A percentile compares a stretch with the other conserved stretches of the same genome.
Evolutionary conservation across 2,329 filamentous ascomycete genomes (phyloP).

Genomic region (Pseudogymnoascus verrucosus): DNA sequence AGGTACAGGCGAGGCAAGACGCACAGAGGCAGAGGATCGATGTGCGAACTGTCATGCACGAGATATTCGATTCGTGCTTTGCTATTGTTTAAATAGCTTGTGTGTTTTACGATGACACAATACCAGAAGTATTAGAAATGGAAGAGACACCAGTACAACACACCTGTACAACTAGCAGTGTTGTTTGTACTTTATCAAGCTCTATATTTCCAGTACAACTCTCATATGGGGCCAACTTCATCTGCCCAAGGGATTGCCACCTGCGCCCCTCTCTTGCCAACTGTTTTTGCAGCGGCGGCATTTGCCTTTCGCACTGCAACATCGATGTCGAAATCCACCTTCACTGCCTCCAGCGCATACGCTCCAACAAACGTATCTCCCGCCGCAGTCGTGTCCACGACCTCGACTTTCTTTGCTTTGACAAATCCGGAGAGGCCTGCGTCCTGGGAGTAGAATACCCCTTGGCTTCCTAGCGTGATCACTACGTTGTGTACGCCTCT

Average conservation of each 20-base stretch:
- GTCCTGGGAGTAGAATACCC: conserved; percentile 11
- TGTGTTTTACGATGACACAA: background rate
- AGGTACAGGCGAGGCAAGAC: conserved; percentile 39
- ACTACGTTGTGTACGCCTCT: conserved; percentile 10
- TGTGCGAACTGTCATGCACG: conserved; percentile 39
- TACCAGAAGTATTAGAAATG: background rate
- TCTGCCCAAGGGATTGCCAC: conserved; percentile 2
- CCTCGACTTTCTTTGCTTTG: conserved; percentile 9
- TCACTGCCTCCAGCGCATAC: background rate
- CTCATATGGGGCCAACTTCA: background rate
- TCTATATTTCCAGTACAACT: background rate
- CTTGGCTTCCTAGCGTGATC: conserved; percentile 13
- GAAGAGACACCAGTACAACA: background rate
- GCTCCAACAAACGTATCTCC: conserved; percentile 16
- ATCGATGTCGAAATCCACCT: conserved; percentile 9
- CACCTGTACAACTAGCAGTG: background rate
- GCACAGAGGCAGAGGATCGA: conserved; percentile 34
- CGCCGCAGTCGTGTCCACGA: conserved; percentile 16
- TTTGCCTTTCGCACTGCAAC: conserved; percentile 5
- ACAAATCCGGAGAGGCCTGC: conserved; percentile 1
- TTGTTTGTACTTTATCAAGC: background rate
- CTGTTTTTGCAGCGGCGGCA: conserved; percentile 1
- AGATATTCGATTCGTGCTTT: conserved; percentile 22
- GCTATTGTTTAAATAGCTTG: conserved; percentile 12
- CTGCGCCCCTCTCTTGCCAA: conserved; percentile 3